phyloP scores from a whole-genome alignment of 495 filamentous ascomycete species.

The Amniculicola lignicola region DNA sequence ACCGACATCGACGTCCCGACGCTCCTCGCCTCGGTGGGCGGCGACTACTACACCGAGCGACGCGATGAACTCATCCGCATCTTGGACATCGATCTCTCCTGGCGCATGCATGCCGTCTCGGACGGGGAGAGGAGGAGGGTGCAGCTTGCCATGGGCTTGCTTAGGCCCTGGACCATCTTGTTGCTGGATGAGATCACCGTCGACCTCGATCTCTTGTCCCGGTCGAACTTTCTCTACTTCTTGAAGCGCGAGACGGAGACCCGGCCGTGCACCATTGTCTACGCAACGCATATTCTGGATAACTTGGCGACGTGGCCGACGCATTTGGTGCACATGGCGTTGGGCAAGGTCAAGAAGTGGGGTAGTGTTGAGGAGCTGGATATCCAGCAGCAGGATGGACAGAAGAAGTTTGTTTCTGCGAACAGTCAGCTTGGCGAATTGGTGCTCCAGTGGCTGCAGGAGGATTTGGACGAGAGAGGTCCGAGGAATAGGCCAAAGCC shows the following conservation, averaged over 20 bases:
- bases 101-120: conserved; percentile 92
- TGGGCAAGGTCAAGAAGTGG: conserved; percentile 81
- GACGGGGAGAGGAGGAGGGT: conserved; percentile 91
- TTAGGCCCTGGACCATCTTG: conserved; percentile 88
- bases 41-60: conserved; percentile 72
- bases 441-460: conserved; percentile 81
- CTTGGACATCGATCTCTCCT: conserved; percentile 84
- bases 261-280: conserved; percentile 85
- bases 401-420: conserved; percentile 45
- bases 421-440: conserved; percentile 79
- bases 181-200: conserved; percentile 97
- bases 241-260: conserved; percentile 81
- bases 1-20: conserved; percentile 90
- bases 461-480: conserved; percentile 77
- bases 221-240: conserved; percentile 82
- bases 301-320: conserved; percentile 90
- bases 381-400: conserved; percentile 34
- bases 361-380: conserved; percentile 61
- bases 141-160: conserved; percentile 91
- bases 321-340: conserved; percentile 90
- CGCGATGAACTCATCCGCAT: conserved; percentile 83
- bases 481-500: conserved; percentile 60
- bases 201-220: conserved; percentile 81
- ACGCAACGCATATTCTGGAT: conserved; percentile 96
- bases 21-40: conserved; percentile 80